These are phyloP conservation scores for Cordyceps javanica DNA, from an alignment of 2,329 filamentous ascomycete genomes.

Conservation along the genomic window DNA sequence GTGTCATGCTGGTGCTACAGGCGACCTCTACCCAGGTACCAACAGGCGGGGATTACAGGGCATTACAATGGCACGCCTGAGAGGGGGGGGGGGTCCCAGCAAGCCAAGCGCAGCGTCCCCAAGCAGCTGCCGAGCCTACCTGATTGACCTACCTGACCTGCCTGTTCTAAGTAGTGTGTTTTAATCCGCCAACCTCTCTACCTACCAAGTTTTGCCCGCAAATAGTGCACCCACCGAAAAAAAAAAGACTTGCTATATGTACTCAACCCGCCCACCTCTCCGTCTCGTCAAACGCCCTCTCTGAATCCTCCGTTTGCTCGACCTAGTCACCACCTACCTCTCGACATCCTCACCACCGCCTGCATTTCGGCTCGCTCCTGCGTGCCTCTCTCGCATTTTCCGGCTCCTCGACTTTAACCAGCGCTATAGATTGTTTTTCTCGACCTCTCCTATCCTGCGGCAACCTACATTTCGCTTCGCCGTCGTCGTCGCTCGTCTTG, in stretches of 20 bases:
- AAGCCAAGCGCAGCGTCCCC: too few relatives aligned
- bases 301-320: background rate
- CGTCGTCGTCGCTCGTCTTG: background rate
- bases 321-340: too few relatives aligned
- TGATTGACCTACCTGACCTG: too few relatives aligned
- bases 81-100: background rate
- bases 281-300: background rate
- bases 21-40: too few relatives aligned
- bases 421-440: background rate
- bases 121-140: too few relatives aligned
- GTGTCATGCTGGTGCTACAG: background rate
- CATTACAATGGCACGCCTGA: background rate
- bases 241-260: slow-evolving; percentile 7
- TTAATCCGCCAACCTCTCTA: too few relatives aligned
- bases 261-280: background rate
- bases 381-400: background rate
- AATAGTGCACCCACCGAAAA: too few relatives aligned
- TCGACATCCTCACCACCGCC: background rate
- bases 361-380: background rate
- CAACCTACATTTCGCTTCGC: background rate
- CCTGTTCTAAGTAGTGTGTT: too few relatives aligned
- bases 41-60: background rate
- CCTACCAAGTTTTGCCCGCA: too few relatives aligned
- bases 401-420: background rate
- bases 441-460: background rate